These are phyloP conservation scores for Globisporangium nodosum DNA, from an alignment of 352 stramenopile species.

Conservation along the genomic window DNA sequence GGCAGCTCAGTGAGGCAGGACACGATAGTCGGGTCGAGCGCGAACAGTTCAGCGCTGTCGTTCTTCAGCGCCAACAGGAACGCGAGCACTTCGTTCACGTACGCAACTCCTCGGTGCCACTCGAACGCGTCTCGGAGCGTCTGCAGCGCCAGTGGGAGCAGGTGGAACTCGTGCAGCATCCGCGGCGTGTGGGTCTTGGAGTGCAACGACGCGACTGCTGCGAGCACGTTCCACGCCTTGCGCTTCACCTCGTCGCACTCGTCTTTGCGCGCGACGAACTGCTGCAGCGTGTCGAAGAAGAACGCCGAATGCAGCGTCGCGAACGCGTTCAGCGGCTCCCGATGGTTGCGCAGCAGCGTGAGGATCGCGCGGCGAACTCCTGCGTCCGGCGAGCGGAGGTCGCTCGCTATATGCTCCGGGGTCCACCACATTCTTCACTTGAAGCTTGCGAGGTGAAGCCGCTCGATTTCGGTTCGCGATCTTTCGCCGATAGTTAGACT, in stretches of 20 bases:
- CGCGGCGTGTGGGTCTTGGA: not conserved
- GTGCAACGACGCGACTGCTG: not conserved
- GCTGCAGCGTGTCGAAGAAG: not conserved
- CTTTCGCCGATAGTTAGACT: no score
- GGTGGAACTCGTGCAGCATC: not conserved
- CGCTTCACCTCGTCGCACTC: conserved; percentile 1
- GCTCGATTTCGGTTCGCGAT: no score
- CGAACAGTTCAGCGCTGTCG: not conserved
- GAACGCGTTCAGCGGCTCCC: not conserved
- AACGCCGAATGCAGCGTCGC: conserved; percentile 1
- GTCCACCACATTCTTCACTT: not conserved
- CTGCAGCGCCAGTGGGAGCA: conserved; percentile 1
- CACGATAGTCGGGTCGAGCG: not conserved
- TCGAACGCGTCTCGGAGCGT: conserved; percentile 1
- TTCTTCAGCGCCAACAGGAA: conserved; percentile 2
- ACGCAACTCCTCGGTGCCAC: not conserved
- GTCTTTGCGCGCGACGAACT: not conserved
- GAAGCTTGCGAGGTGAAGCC: no score
- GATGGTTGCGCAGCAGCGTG: conserved; percentile 2
- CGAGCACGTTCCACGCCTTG: not conserved
- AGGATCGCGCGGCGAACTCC: not conserved
- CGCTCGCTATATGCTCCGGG: not conserved
- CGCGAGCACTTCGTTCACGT: conserved; percentile 2
- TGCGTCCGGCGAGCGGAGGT: not conserved
- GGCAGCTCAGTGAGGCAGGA: not conserved